Conservation (phyloP, 2,329 filamentous ascomycete species). For the Fusarium sp. region DNA sequence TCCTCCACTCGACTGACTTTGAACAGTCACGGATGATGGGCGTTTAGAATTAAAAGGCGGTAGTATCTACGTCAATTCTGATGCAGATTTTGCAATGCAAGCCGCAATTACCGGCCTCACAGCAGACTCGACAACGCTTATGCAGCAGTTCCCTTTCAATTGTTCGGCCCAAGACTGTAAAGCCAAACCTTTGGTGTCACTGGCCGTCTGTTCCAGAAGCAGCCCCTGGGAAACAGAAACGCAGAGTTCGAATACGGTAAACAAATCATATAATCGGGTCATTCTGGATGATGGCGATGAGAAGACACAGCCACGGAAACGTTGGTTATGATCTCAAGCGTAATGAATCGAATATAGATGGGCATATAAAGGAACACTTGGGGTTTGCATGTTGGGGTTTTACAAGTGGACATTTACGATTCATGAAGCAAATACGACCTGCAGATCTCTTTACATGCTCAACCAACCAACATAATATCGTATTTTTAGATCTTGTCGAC, state of each 20-base stretch:
- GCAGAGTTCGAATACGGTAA: not conserved
- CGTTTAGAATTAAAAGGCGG: not conserved
- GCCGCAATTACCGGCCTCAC: slow-evolving; percentile 22
- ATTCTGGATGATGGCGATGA: not conserved
- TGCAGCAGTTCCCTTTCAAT: slow-evolving; percentile 6
- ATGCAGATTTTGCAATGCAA: slow-evolving; percentile 33
- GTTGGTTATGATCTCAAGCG: not conserved
- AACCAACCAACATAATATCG: not conserved
- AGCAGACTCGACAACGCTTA: not conserved
- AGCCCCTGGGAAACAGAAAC: not conserved
- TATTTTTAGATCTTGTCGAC: slow-evolving; percentile 18
- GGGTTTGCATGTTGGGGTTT: not conserved
- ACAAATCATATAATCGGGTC: not conserved
- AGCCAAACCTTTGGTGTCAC: slow-evolving; percentile 8
- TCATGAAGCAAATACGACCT: not conserved
- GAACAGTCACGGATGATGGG: slow-evolving; percentile 8
- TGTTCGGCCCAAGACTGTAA: slow-evolving; percentile 16
- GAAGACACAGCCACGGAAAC: not conserved
- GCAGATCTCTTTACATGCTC: not conserved
- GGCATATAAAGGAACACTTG: not conserved
- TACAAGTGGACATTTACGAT: not conserved
- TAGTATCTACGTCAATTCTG: not conserved
- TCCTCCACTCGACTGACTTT: not conserved
- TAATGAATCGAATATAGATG: not conserved
- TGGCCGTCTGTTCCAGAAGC: slow-evolving; percentile 26